phyloP scores from a whole-genome alignment of 306 rosid genomes.

The Inga oerstediana region DNA sequence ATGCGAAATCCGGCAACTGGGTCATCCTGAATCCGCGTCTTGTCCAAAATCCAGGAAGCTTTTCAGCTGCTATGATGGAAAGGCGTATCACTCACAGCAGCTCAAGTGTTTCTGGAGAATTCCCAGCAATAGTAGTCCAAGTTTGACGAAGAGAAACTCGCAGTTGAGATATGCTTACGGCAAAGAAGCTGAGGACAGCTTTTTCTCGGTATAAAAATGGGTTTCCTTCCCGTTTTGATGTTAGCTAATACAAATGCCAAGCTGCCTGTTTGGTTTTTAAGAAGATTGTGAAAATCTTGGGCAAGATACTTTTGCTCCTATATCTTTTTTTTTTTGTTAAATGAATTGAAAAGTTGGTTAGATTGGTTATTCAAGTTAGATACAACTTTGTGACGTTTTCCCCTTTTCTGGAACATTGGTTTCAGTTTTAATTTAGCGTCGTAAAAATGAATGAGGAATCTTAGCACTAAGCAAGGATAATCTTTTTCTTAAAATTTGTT shows the following conservation, averaged over 20 bases:
- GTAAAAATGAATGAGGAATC: conserved; percentile 20
- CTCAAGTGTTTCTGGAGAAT: conserved; percentile 38
- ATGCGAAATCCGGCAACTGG: conserved; percentile 42
- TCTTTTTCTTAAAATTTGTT: background rate
- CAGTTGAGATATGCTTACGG: conserved; percentile 51
- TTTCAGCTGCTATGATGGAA: conserved; percentile 32
- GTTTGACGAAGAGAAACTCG: conserved; percentile 35
- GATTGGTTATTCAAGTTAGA: background rate
- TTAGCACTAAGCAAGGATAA: background rate
- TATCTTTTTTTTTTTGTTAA: background rate
- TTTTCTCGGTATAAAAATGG: conserved; percentile 47
- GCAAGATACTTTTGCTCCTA: background rate
- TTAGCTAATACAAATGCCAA: conserved; percentile 8
- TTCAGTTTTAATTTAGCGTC: conserved; percentile 28
- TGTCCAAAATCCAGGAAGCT: conserved; percentile 35
- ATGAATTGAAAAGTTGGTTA: background rate
- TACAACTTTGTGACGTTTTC: background rate
- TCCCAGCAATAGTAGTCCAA: conserved; percentile 27
- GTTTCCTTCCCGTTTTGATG: background rate
- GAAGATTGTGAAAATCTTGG: background rate
- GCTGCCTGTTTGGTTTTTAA: background rate
- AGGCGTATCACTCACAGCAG: conserved; percentile 30
- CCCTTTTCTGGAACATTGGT: background rate
- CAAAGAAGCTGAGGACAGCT: conserved; percentile 68
- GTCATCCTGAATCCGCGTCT: conserved; percentile 32